Percentiles rank a stretch among this genome's conserved stretches.
Conservation (phyloP, 257 asterid species). For the Catharanthus roseus region DNA sequence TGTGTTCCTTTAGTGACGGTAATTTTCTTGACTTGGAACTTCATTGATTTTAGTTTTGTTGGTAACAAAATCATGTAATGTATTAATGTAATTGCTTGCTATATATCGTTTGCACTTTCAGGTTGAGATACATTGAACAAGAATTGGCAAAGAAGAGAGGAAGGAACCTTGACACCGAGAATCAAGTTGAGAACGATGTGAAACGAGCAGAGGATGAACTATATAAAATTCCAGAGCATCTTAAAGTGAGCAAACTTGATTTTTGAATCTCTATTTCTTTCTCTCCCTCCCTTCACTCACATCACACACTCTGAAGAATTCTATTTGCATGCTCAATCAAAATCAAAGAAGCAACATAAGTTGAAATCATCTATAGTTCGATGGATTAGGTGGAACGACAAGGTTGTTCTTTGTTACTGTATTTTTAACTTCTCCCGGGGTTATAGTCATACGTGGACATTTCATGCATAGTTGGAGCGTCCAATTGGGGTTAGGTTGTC, state of each 20-base stretch:
- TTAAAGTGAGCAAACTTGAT: slow-evolving; percentile 50
- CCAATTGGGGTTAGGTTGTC: no score
- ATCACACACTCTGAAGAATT: not conserved
- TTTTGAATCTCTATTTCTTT: not conserved
- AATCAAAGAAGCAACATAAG: not conserved
- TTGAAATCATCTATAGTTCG: not conserved
- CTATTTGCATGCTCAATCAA: not conserved
- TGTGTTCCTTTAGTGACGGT: not conserved
- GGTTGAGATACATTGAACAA: slow-evolving; percentile 88
- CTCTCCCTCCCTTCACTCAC: not conserved
- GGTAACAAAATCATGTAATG: not conserved
- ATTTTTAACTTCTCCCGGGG: not conserved
- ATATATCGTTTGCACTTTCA: slow-evolving; percentile 22
- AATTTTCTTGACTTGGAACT: not conserved
- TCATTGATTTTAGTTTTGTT: not conserved
- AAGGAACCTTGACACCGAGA: slow-evolving; percentile 44
- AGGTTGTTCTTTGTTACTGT: not conserved
- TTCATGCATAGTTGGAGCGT: not conserved
- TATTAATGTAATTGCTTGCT: not conserved
- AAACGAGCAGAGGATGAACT: slow-evolving; percentile 86
- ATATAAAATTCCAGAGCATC: slow-evolving; percentile 87
- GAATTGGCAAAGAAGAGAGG: slow-evolving; percentile 92
- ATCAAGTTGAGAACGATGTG: slow-evolving; percentile 61
- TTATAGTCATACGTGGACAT: not conserved
- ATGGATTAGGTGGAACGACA: not conserved